These are phyloP conservation scores for Coemansia sp. DNA, from an alignment of 192 early-diverging fungal species.

Conservation along the genomic window DNA sequence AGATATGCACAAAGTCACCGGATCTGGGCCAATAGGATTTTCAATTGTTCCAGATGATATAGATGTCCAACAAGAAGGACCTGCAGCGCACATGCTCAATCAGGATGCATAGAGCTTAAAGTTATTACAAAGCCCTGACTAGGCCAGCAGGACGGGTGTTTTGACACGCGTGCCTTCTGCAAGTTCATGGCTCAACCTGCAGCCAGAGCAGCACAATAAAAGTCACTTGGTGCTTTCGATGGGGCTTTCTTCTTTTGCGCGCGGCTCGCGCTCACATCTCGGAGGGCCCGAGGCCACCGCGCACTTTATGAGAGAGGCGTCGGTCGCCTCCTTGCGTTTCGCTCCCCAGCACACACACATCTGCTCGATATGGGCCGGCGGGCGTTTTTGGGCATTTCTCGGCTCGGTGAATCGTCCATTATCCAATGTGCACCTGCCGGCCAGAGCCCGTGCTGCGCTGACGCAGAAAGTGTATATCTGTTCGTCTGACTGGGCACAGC, in stretches of 20 bases:
- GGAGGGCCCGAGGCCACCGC: background rate
- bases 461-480: background rate
- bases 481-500: background rate
- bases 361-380: background rate
- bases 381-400: background rate
- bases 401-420: slow-evolving; percentile 18
- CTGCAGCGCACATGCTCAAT: background rate
- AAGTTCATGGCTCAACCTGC: background rate
- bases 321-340: background rate
- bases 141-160: background rate
- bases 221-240: background rate
- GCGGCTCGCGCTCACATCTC: background rate
- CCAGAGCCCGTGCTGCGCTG: slow-evolving; percentile 3
- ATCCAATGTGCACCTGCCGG: slow-evolving; percentile 13
- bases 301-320: background rate
- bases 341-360: background rate
- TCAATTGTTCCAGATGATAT: slow-evolving; percentile 8
- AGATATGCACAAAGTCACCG: slow-evolving; percentile 6
- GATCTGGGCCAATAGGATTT: slow-evolving; percentile 13
- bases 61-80: background rate
- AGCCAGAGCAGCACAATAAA: background rate
- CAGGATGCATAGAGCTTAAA: background rate
- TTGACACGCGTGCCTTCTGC: background rate
- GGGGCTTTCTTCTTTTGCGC: no score
- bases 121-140: background rate